Conservation (phyloP, 2,329 filamentous ascomycete species). For the Tricladium varicosporioides region DNA sequence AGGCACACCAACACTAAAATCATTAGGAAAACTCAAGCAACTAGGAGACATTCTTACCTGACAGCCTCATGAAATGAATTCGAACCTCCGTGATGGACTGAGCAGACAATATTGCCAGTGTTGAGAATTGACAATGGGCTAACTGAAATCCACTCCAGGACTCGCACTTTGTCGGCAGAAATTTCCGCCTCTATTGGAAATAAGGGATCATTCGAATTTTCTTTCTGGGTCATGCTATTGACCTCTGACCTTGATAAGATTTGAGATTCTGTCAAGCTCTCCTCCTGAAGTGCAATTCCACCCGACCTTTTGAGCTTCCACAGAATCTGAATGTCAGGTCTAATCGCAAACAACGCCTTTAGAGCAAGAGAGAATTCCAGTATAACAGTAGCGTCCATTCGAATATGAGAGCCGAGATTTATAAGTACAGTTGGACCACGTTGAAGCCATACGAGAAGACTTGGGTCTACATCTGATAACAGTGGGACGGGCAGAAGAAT, state of each 20-base stretch:
- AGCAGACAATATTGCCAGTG: constrained; percentile 36
- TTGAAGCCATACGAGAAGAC: constrained; percentile 43
- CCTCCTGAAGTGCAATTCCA: constrained; percentile 2
- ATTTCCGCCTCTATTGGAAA: constrained; percentile 12
- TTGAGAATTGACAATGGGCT: constrained; percentile 39
- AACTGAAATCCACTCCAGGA: constrained; percentile 41
- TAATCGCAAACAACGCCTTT: constrained; percentile 35
- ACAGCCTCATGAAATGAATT: constrained; percentile 45
- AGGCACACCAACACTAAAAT: constrained; percentile 40
- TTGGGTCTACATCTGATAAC: constrained; percentile 39
- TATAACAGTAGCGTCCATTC: constrained; percentile 30
- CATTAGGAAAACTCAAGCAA: constrained; percentile 9
- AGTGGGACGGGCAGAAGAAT: constrained; percentile 39
- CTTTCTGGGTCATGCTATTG: not conserved
- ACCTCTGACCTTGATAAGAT: not conserved
- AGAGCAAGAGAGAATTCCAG: constrained; percentile 40
- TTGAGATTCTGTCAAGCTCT: not conserved
- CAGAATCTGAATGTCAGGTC: constrained; percentile 31
- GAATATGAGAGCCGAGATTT: constrained; percentile 43
- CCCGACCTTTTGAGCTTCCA: constrained; percentile 36
- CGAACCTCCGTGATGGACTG: constrained; percentile 41
- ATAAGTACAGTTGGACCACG: constrained; percentile 45
- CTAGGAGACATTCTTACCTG: constrained; percentile 32
- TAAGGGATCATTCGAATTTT: constrained; percentile 3
- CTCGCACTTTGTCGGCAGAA: constrained; percentile 33